Base-by-base conservation (phyloP, 1,284 basidiomycete species). In the Jaminaea rosea region DNA sequence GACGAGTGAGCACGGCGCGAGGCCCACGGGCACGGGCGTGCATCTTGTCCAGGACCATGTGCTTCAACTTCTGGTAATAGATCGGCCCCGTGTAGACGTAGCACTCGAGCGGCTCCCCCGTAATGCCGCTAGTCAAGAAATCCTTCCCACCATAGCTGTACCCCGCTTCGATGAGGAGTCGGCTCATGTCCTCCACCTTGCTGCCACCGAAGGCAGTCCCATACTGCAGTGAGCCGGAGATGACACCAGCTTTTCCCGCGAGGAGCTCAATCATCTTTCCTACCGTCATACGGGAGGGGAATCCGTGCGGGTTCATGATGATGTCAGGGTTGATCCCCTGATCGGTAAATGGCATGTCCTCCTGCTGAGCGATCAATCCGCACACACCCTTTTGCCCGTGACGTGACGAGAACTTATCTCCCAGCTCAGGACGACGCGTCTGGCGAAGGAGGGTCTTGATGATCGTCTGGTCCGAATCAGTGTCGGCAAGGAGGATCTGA, bases 261-360 rank as follows among this genome's bases (percentile, higher is more conserved):
- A 99, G 78, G 23, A 97, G 79, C 76, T 99, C 94, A 53, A 99
- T 94, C 94, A 99, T 98, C 78, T 99, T 98, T 44, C 94, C 94
- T 34, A 98, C 94, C 28, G 94, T 65, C 93, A 99, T 99, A 50
- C 94, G 89, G 52, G 90, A 94, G 1, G 94, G 94, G 81, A 99
- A 98, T 69, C 94, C 94, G 76, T 99, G 94, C 2, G 94, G 94
- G 75, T 99, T 99, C 93, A 99, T 98, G 78, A 99, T 97, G 19
- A 93, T 89, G 76, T 98, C 94, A 84, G 72, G 91, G 71, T 83
- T 86, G 63, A 97, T 93, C 26, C 94, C 94, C 69, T 88, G 84
- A 77, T 98, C 93, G 69, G 92, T 96, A 80, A 99, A 99, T 3
- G 94, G 94, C 90, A 99, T 87, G 76, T 99, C 94, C 67, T 91